Percentiles rank a stretch among this genome's conserved stretches.
Evolutionary conservation across 2,329 filamentous ascomycete genomes (phyloP).

Genomic region (Aspergillus fumigatiaffinis): DNA sequence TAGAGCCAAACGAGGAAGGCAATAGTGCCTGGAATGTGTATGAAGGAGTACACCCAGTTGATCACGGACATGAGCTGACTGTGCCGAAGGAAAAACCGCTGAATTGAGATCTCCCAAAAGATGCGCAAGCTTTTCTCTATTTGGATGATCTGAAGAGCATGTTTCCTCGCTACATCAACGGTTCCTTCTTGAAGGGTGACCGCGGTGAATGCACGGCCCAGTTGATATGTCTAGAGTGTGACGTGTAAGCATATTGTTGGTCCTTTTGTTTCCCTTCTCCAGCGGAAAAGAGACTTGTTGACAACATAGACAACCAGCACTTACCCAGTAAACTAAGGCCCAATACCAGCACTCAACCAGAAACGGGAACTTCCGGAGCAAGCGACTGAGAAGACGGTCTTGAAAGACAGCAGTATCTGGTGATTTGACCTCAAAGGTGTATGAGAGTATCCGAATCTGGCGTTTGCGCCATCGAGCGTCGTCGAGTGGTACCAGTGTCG

Average conservation of each 20-base stretch:
- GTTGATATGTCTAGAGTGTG: constrained; percentile 61
- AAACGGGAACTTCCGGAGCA: constrained; percentile 67
- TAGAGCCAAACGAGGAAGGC: constrained; percentile 65
- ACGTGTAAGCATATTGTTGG: constrained; percentile 6
- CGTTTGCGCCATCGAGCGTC: constrained; percentile 51
- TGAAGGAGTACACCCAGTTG: constrained; percentile 71
- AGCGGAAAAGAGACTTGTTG: background rate
- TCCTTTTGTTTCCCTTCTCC: background rate
- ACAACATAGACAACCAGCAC: constrained; percentile 19
- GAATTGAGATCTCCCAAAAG: constrained; percentile 62
- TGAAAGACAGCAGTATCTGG: constrained; percentile 61
- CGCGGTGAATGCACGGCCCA: constrained; percentile 68
- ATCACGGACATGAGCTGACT: constrained; percentile 62
- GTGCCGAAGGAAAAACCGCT: constrained; percentile 53
- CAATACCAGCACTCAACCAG: constrained; percentile 74
- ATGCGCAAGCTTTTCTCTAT: constrained; percentile 62
- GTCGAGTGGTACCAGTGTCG: constrained; percentile 38
- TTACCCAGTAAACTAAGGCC: constrained; percentile 72
- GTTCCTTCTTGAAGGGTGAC: constrained; percentile 65
- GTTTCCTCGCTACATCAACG: constrained; percentile 63
- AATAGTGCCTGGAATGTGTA: constrained; percentile 74
- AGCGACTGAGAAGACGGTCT: constrained; percentile 57
- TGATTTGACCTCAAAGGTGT: constrained; percentile 49
- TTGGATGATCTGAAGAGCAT: constrained; percentile 64
- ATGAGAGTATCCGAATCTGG: constrained; percentile 44